Percentiles rank a stretch among this genome's conserved stretches.
Evolutionary conservation across 371 early-diverging fungal genomes (phyloP).

Genomic region (Dichotomocladium elegans): DNA sequence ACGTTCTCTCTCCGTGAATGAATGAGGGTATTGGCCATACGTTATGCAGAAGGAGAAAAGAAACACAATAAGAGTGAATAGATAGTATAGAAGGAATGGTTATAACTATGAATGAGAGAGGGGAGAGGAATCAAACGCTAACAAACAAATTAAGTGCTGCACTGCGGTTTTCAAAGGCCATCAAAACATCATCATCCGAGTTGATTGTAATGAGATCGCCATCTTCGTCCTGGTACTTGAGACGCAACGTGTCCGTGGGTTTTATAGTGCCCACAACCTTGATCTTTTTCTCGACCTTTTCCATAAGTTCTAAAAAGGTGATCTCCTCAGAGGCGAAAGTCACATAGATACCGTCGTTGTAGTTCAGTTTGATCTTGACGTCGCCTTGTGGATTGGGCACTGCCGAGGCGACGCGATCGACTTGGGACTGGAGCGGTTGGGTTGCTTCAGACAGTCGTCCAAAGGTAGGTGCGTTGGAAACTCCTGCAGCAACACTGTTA

Average conservation of each 20-base stretch:
- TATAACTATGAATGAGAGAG: not conserved
- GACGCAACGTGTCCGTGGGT: constrained; percentile 50
- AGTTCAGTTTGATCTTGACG: constrained; percentile 85
- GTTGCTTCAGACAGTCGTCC: constrained; percentile 15
- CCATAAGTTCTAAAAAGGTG: constrained; percentile 70
- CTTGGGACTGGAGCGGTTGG: constrained; percentile 13
- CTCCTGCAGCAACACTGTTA: not conserved
- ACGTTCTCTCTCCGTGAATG: too few species aligned
- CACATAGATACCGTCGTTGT: constrained; percentile 79
- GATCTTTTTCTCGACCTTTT: constrained; percentile 85
- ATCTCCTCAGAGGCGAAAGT: constrained; percentile 75
- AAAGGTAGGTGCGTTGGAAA: constrained; percentile 24
- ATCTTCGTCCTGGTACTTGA: constrained; percentile 92
- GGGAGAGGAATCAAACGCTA: constrained; percentile 10
- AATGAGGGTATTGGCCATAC: constrained; percentile 10
- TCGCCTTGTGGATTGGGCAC: constrained; percentile 12
- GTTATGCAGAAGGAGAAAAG: not conserved
- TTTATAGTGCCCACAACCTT: constrained; percentile 64
- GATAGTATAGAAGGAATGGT: not conserved
- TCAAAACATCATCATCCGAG: constrained; percentile 88
- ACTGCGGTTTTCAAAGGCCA: constrained; percentile 82
- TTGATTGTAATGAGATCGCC: constrained; percentile 84
- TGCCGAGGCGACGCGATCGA: constrained; percentile 13
- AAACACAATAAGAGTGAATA: not conserved
- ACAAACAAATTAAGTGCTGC: constrained; percentile 43